A percentile compares a stretch with the other conserved stretches of the same genome.
Evolutionary conservation across 129 eudicot genomes (phyloP).

Genomic region (Logfia minima): DNA sequence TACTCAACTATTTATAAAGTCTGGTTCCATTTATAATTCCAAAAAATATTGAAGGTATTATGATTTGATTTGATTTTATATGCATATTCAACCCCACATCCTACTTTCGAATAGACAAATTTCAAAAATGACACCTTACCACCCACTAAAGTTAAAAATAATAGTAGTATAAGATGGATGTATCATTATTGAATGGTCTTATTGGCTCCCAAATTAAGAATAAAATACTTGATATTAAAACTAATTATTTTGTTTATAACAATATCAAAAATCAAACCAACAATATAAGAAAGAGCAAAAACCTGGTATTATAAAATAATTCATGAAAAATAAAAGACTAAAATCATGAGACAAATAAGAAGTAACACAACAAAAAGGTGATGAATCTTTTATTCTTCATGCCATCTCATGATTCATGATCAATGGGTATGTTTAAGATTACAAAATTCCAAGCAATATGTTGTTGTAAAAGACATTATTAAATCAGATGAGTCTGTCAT

Average conservation of each 20-base stretch:
- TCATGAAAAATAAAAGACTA: neutral
- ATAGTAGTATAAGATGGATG: conserved; percentile 21
- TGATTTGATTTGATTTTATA: conserved; percentile 12
- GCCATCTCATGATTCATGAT: neutral
- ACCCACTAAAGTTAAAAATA: conserved; percentile 37
- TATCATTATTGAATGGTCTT: conserved; percentile 17
- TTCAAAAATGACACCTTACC: conserved; percentile 38
- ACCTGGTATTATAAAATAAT: neutral
- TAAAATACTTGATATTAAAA: neutral
- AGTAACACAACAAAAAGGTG: neutral
- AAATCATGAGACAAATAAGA: neutral
- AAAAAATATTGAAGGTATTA: neutral
- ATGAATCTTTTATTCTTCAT: neutral
- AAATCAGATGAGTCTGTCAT: neutral
- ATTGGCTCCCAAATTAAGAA: conserved; percentile 18
- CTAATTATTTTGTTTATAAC: no score
- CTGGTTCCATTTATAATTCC: neutral
- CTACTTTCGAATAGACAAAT: conserved; percentile 31
- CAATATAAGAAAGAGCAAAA: neutral
- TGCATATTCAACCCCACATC: conserved; percentile 21
- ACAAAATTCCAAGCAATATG: neutral
- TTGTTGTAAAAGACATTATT: neutral
- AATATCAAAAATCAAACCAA: neutral
- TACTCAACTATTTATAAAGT: neutral
- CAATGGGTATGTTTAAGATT: neutral